These are phyloP conservation scores for Apiospora hydei DNA, from an alignment of 2,329 filamentous ascomycete genomes.

Conservation along the genomic window DNA sequence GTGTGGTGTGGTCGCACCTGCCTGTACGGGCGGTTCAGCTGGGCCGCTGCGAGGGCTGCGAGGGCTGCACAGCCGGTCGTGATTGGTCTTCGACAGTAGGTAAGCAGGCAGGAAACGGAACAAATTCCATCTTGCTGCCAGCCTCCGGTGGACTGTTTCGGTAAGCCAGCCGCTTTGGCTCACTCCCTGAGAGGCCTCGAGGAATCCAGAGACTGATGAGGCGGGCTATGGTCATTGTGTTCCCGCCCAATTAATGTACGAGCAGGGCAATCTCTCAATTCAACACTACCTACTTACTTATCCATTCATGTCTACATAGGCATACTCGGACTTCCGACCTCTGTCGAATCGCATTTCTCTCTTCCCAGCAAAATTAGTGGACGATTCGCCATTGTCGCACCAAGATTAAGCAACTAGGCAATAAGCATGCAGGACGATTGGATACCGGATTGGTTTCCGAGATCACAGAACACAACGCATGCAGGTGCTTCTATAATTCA, in stretches of 20 bases:
- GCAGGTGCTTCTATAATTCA: neutral
- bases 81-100: neutral
- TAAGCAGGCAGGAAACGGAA: neutral
- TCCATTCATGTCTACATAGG: neutral
- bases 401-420: neutral
- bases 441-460: conserved; percentile 13
- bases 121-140: neutral
- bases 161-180: neutral
- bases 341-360: neutral
- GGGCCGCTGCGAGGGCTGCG: neutral
- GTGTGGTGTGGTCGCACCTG: conserved; percentile 7
- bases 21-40: conserved; percentile 18
- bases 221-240: neutral
- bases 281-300: neutral
- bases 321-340: neutral
- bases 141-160: neutral
- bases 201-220: neutral
- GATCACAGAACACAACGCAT: neutral
- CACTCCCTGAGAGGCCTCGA: neutral
- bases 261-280: neutral
- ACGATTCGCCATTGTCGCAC: neutral
- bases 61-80: conserved; percentile 1
- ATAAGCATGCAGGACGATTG: conserved; percentile 9
- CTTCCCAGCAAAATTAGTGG: no score
- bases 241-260: neutral